Percentiles rank a stretch among this genome's conserved stretches.
phyloP scores from a whole-genome alignment of 2,329 filamentous ascomycete species.

The Epichloe brachyelytri region DNA sequence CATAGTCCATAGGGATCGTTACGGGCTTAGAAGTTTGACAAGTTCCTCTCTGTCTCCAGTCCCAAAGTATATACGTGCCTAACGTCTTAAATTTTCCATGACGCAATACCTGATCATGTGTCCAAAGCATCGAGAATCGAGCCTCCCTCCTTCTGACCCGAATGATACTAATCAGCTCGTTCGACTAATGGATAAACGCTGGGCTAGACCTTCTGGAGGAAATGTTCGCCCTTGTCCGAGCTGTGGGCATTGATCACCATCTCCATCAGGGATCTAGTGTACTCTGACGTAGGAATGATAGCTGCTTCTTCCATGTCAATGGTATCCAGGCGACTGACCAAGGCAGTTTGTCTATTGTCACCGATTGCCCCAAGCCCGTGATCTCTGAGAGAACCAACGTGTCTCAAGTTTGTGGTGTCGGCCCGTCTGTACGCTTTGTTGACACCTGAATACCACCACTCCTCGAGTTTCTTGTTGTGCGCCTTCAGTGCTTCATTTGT shows the following conservation, averaged over 20 bases:
- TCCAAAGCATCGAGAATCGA: not conserved
- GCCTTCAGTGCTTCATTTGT: slow-evolving; percentile 12
- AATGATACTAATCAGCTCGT: not conserved
- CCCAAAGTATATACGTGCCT: not conserved
- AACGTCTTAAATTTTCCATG: not conserved
- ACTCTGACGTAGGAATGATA: not conserved
- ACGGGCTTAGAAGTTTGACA: too few relatives aligned
- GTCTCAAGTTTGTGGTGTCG: not conserved
- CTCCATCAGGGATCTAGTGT: not conserved
- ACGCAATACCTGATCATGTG: not conserved
- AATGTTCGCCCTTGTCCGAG: not conserved
- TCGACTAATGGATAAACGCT: not conserved
- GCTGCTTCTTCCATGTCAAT: not conserved
- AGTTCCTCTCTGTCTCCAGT: not conserved
- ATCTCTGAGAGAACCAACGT: not conserved
- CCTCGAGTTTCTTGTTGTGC: slow-evolving; percentile 2
- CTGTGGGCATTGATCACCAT: not conserved
- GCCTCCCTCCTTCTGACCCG: not conserved
- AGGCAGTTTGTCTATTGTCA: not conserved
- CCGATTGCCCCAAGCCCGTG: slow-evolving; percentile 1
- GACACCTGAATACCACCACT: slow-evolving; percentile 7
- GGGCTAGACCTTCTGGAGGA: not conserved
- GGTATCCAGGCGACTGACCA: not conserved
- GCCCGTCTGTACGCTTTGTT: not conserved
- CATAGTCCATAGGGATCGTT: too few relatives aligned